Base-by-base conservation (phyloP, 139 green algal genomes). In the Trebouxia sp. region DNA sequence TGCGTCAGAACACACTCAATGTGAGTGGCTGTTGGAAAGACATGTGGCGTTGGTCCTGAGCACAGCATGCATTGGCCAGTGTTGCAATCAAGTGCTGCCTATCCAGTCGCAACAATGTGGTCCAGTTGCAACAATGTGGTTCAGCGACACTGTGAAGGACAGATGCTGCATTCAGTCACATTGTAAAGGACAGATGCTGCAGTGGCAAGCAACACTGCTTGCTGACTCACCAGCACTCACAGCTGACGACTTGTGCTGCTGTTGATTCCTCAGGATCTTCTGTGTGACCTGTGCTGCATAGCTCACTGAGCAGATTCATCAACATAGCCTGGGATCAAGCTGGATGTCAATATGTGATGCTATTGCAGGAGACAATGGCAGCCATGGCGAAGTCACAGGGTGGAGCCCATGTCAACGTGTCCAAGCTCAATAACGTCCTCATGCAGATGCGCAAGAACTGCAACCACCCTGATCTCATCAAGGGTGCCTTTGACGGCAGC, bases 391-490 rank as follows among this genome's bases (percentile, higher is more conserved):
- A 58, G 58, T 39, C 45, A 26, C 35, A 72, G 53, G 74, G 74
- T 1, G 51, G 43, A 5, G 38, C 32, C 15, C 28, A 47, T 20
- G 70, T 48, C 41, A 65, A 45, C 41, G 39, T 80, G 28, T 39
- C 24, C 69, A 67, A 75, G 72, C 87, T 98, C 17, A 98, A 98
- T 89, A 98, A 99, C 83, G 88, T 98, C 85, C 84, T 99, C 12
- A 99, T 97, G 91, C 94, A 98, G 83, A 93, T 97, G 89, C 88
- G 94, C 77, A 99, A 99, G 88, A 96, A 95, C 86, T 97, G 92
- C 95, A 99, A 99, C 88, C 97, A 99, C 90, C 97, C 97, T 7
- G 96, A 99, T 88, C 92, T 99, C 38, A 96, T 98, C 88, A 96
- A 90, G 2, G 88, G 78, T 11, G 53, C 84, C 43, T 91, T 90